A percentile compares a stretch with the other conserved stretches of the same genome.
Evolutionary conservation across 805 yeast species (phyloP).

Genomic region (Huiozyma naganishii): DNA sequence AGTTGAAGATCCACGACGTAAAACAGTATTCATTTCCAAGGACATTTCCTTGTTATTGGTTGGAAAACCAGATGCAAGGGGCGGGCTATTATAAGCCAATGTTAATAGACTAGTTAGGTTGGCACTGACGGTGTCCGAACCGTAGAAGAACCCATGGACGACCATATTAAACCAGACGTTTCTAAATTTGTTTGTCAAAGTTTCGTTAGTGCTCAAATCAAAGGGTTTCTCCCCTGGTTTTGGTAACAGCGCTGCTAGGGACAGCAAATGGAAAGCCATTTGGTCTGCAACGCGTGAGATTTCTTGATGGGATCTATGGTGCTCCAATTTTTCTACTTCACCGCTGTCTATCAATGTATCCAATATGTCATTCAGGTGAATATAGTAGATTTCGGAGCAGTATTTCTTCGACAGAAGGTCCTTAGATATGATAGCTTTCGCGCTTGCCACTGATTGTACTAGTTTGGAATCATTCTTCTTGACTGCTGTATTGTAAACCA

Average conservation of each 20-base stretch:
- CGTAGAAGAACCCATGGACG: constrained; percentile 74
- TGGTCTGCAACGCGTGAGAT: constrained; percentile 61
- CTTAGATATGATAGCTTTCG: constrained; percentile 38
- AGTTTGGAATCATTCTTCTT: constrained; percentile 29
- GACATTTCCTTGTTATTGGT: constrained; percentile 84
- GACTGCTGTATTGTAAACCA: constrained; percentile 36
- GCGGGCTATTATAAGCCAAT: constrained; percentile 82
- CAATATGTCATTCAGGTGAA: constrained; percentile 57
- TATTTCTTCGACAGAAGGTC: constrained; percentile 21
- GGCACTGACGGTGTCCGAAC: constrained; percentile 42
- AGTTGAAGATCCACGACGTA: constrained; percentile 81
- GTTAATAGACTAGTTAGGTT: constrained; percentile 41
- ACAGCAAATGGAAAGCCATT: constrained; percentile 53
- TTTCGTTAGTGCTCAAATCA: constrained; percentile 31
- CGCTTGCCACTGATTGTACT: constrained; percentile 34
- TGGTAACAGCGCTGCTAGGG: constrained; percentile 70
- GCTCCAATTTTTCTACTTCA: constrained; percentile 63
- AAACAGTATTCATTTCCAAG: constrained; percentile 79
- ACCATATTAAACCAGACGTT: constrained; percentile 92
- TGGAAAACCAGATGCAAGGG: constrained; percentile 71
- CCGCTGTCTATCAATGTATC: constrained; percentile 64
- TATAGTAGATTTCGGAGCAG: constrained; percentile 35
- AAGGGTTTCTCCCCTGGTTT: constrained; percentile 36
- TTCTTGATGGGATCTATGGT: constrained; percentile 68
- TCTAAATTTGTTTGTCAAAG: constrained; percentile 52